Evolutionary conservation across 2,329 filamentous ascomycete genomes (phyloP).

Genomic region (Septoria linicola): DNA sequence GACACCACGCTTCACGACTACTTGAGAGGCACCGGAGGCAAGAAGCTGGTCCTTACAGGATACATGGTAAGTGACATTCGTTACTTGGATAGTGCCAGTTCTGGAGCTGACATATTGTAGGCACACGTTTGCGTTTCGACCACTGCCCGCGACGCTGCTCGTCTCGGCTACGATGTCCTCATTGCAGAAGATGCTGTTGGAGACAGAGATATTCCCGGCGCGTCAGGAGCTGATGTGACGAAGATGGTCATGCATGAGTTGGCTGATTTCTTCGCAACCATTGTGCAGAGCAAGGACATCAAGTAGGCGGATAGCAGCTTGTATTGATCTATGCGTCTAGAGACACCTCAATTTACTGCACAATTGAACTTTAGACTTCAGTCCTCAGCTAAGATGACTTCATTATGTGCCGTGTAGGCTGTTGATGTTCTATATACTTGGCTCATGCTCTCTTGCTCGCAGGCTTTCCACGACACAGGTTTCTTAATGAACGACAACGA

Average conservation of each 20-base stretch:
- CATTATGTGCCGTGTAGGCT: not conserved
- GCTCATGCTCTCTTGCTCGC: not conserved
- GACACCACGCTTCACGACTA: slow-evolving; percentile 59
- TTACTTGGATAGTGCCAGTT: not conserved
- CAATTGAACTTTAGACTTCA: not conserved
- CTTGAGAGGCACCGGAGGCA: slow-evolving; percentile 50
- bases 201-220: slow-evolving; percentile 65
- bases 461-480: not conserved
- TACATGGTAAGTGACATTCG: slow-evolving; percentile 51
- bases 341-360: not conserved
- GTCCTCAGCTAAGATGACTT: not conserved
- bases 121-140: slow-evolving; percentile 65
- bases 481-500: not conserved
- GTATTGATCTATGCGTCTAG: not conserved
- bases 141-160: slow-evolving; percentile 60
- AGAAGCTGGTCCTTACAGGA: slow-evolving; percentile 62
- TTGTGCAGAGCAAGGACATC: slow-evolving; percentile 54
- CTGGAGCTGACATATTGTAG: slow-evolving; percentile 33
- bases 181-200: slow-evolving; percentile 63
- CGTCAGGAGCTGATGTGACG: slow-evolving; percentile 55
- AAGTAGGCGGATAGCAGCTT: slow-evolving; percentile 34
- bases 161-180: slow-evolving; percentile 64
- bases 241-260: slow-evolving; percentile 59
- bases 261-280: slow-evolving; percentile 62
- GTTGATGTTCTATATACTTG: not conserved